A percentile compares a stretch with the other conserved stretches of the same genome.
phyloP scores from a whole-genome alignment of 345 rosid genomes.

The Passiflora organensis region DNA sequence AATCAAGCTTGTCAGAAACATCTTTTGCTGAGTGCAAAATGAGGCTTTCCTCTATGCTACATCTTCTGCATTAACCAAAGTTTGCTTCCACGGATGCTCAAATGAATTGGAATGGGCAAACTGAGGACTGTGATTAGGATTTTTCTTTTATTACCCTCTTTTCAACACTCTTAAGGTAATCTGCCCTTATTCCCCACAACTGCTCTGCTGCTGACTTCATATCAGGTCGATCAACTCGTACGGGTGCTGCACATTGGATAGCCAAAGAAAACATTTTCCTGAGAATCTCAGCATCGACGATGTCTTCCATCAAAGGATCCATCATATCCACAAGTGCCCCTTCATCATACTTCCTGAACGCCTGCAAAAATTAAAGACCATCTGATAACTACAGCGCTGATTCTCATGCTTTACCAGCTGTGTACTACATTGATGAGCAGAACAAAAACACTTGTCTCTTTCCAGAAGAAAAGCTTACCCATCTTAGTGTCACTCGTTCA shows the following conservation, averaged over 20 bases:
- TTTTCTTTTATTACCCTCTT: too few species aligned
- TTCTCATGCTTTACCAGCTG: too few species aligned
- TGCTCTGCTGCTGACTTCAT: slow-evolving; percentile 80
- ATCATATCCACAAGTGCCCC: slow-evolving; percentile 48
- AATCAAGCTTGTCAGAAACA: too few species aligned
- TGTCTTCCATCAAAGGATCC: slow-evolving; percentile 62
- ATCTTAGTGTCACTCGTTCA: slow-evolving; percentile 76
- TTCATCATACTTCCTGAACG: slow-evolving; percentile 58
- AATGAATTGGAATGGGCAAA: too few species aligned
- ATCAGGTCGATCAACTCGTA: slow-evolving; percentile 62
- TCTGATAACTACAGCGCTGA: too few species aligned
- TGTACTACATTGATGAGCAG: too few species aligned
- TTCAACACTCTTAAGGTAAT: slow-evolving; percentile 42
- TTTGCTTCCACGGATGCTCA: too few species aligned
- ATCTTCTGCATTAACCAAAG: too few species aligned
- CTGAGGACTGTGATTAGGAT: too few species aligned
- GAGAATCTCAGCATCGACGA: slow-evolving; percentile 40
- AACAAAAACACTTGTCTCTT: too few species aligned
- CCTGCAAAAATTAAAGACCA: slow-evolving; percentile 37
- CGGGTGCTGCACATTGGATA: slow-evolving; percentile 83
- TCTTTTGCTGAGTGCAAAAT: too few species aligned
- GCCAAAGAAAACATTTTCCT: slow-evolving; percentile 70
- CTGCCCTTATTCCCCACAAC: slow-evolving; percentile 86
- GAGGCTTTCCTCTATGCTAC: too few species aligned
- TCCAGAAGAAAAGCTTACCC: slow-evolving; percentile 62